These are phyloP conservation scores for Aegilops speltoides DNA, from an alignment of 176 grass and related monocot species.

Conservation along the genomic window DNA sequence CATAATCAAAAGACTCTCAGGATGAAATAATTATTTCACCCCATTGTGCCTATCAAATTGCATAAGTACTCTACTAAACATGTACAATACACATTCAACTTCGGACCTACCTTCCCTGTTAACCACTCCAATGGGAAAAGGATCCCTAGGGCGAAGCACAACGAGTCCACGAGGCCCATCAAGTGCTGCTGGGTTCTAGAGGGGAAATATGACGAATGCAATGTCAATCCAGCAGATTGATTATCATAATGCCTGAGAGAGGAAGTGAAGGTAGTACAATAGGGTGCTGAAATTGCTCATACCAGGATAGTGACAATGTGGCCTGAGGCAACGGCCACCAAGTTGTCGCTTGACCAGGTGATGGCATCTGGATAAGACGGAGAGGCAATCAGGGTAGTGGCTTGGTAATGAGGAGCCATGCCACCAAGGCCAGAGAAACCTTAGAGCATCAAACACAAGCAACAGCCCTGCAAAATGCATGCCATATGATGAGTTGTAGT, in stretches of 20 bases:
- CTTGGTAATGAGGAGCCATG: constrained; percentile 59
- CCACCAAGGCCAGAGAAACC: not conserved
- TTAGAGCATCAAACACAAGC: not conserved
- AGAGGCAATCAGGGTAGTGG: constrained; percentile 61
- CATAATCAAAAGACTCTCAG: not conserved
- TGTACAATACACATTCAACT: not conserved
- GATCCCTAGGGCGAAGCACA: constrained; percentile 48
- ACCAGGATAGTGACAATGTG: constrained; percentile 84
- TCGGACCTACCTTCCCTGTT: constrained; percentile 63
- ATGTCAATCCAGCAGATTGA: not conserved
- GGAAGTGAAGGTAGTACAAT: not conserved
- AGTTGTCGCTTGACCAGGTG: constrained; percentile 73
- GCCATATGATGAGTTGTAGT: no score
- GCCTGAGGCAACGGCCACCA: constrained; percentile 81
- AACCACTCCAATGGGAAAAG: constrained; percentile 70
- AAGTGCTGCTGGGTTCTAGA: constrained; percentile 63
- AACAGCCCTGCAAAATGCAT: not conserved
- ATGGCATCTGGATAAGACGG: constrained; percentile 73
- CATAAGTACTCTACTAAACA: not conserved
- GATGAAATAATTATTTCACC: not conserved
- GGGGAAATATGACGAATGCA: not conserved
- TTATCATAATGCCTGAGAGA: not conserved
- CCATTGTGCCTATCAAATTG: not conserved
- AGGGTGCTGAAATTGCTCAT: not conserved
- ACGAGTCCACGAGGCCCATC: constrained; percentile 67